phyloP scores from a whole-genome alignment of 306 rosid genomes.

The Echinosophora koreensis region DNA sequence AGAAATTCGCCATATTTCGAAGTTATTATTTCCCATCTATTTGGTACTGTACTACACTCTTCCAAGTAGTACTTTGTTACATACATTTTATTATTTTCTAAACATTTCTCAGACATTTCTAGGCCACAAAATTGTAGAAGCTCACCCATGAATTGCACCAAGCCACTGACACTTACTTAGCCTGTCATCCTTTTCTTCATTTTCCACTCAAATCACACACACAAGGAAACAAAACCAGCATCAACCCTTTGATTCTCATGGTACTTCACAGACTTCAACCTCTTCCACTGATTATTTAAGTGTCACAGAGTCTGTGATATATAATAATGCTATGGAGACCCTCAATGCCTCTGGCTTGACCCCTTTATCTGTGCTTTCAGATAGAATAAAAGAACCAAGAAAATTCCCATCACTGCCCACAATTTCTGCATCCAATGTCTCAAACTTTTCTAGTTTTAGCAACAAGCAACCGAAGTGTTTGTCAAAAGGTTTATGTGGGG shows the following conservation, averaged over 20 bases:
- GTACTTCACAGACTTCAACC: slow-evolving; percentile 12
- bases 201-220: background rate
- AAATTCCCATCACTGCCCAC: slow-evolving; percentile 48
- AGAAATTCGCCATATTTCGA: no score
- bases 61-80: background rate
- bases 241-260: slow-evolving; percentile 29
- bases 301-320: slow-evolving; percentile 15
- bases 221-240: slow-evolving; percentile 18
- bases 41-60: background rate
- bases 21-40: no score
- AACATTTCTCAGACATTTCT: background rate
- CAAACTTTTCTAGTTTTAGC: slow-evolving; percentile 50
- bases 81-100: background rate
- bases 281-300: slow-evolving; percentile 44
- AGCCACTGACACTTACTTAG: background rate
- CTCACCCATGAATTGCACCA: slow-evolving; percentile 12
- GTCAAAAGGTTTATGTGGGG: slow-evolving; percentile 57
- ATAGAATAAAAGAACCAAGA: slow-evolving; percentile 61
- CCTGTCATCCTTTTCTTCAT: background rate
- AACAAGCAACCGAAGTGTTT: slow-evolving; percentile 30
- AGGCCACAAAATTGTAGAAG: slow-evolving; percentile 33
- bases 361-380: slow-evolving; percentile 68
- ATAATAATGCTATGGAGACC: slow-evolving; percentile 79
- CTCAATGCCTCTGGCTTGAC: slow-evolving; percentile 73
- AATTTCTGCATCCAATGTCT: slow-evolving; percentile 49